Base-by-base conservation (phyloP, 257 asterid species). In the Eucommia ulmoides region DNA sequence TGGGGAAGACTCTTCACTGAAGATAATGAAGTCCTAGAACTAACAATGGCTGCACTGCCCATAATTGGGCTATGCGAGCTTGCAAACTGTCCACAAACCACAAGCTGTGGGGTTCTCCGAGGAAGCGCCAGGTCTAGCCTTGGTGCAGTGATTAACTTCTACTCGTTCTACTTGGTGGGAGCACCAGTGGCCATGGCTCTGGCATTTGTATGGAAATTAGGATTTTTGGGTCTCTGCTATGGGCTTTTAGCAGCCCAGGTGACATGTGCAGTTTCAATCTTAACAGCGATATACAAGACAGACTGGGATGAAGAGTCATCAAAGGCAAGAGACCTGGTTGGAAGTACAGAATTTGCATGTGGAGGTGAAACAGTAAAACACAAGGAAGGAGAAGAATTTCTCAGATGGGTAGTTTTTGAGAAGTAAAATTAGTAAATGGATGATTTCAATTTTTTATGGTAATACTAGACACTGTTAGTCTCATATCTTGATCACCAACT, bases 171-270 rank as follows among this genome's bases (percentile, higher is more conserved):
- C 63, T 45, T 84, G 69, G 66, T 82, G 59, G 94, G 97, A 52
- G 72, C 95, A 54, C 97, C 97, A 33, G 80, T 88, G 48, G 97
- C 94, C 29, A 60, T 88, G 41, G 77, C 66, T 50, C 63, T 84
- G 63, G 89, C 87, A 8, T 88, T 88, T 52, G 54, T 66, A 45
- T 76, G 78, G 87, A 65, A 73, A 35, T 61, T 75, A 50, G 95
- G 87, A 16, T 84, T 84, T 72, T 46, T 61, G 53, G 97, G 97
- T 59, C 93, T 88, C 41, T 84, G 93, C 53, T 88, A 75, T 22
- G 97, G 97, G 49, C 97, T 88, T 71, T 58, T 88, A 61, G 94
- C 83, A 22, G 95, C 97, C 60, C 95, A 88, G 60, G 68, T 88
- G 54, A 84, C 70, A 2, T 88, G 97, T 56, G 67, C 76, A 44